These are phyloP conservation scores for Huntiella abstrusa DNA, from an alignment of 2,329 filamentous ascomycete species.

Conservation along the genomic window DNA sequence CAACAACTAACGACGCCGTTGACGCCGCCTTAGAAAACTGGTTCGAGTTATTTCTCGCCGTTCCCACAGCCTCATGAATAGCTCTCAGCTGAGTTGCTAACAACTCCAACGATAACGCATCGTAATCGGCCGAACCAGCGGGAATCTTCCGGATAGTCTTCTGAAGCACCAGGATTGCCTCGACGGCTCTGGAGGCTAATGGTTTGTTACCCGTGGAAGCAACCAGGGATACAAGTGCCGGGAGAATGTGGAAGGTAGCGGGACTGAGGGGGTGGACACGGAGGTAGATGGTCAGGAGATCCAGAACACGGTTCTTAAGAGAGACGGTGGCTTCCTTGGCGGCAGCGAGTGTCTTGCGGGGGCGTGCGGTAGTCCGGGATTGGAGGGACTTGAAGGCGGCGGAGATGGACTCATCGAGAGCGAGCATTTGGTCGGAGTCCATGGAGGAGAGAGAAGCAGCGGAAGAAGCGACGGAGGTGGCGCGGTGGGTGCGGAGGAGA, in stretches of 20 bases:
- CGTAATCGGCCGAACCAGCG: slow-evolving; percentile 22
- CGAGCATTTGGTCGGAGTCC: slow-evolving; percentile 92
- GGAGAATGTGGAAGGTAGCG: slow-evolving; percentile 48
- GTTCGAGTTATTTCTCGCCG: slow-evolving; percentile 42
- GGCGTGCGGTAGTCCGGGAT: slow-evolving; percentile 35
- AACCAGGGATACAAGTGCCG: slow-evolving; percentile 59
- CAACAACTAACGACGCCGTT: slow-evolving; percentile 48
- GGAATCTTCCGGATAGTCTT: slow-evolving; percentile 40
- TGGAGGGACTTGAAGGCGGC: slow-evolving; percentile 69
- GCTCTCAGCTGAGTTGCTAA: slow-evolving; percentile 29
- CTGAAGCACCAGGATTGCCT: slow-evolving; percentile 54
- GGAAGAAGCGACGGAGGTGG: slow-evolving; percentile 39
- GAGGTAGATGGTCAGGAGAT: slow-evolving; percentile 69
- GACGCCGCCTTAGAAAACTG: slow-evolving; percentile 59
- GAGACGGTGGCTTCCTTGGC: slow-evolving; percentile 78
- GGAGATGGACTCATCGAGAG: slow-evolving; percentile 62
- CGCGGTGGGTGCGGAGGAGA: slow-evolving; percentile 52
- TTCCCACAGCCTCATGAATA: slow-evolving; percentile 50
- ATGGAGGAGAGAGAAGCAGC: slow-evolving; percentile 56
- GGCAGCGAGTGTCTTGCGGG: slow-evolving; percentile 71
- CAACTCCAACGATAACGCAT: slow-evolving; percentile 15
- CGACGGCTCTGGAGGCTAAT: slow-evolving; percentile 52
- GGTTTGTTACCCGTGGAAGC: slow-evolving; percentile 61
- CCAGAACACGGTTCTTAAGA: slow-evolving; percentile 87
- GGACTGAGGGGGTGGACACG: slow-evolving; percentile 55